Base-by-base conservation (phyloP, 257 asterid species). In the Buddleja alternifolia region DNA sequence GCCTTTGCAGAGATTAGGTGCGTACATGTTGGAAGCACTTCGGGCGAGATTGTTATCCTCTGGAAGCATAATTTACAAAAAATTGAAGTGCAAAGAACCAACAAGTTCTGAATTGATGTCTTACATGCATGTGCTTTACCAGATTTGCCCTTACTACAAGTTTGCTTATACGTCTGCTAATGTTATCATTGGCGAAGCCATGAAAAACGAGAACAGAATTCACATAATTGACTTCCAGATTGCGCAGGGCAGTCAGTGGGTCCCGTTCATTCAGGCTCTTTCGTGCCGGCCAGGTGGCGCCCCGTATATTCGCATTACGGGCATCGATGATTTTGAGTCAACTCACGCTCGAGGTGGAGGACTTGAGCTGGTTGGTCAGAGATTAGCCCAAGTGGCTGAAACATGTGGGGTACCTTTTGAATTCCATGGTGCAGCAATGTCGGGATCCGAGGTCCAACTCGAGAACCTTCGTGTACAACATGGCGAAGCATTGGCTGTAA, bases 201-300 rank as follows among this genome's bases (percentile, higher is more conserved):
- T 87, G 89, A 71, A 59, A 42, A 74, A 77, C 4, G 92, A 87
- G 20, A 66, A 52, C 48, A 71, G 85, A 67, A 80, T 87, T 73
- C 95, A 85, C 65, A 62, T 87, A 23, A 83, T 87, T 4, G 91
- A 87, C 71, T 87, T 87, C 53, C 84, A 78, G 66, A 83, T 87
- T 64, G 91, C 88, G 10, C 95, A 85, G 63, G 95, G 95, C 36
- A 87, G 89, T 48, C 95, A 87, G 66, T 87, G 92, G 91, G 23
- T 85, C 36, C 46, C 76, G 25, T 68, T 87, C 15, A 81, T 87
- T 20, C 75, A 83, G 52, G 74, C 67, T 16, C 76, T 83, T 58
- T 81, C 91, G 3, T n/a, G 40, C 7, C 69, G 91, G 3, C 78
- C 91, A 12, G 81, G 91, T 25, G 84, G 95, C 4, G 83, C 87